Evolutionary conservation across 2,329 filamentous ascomycete species (phyloP), one percentile per base, ranked within the genome.

Genomic region (Diaporthe batatas): DNA sequence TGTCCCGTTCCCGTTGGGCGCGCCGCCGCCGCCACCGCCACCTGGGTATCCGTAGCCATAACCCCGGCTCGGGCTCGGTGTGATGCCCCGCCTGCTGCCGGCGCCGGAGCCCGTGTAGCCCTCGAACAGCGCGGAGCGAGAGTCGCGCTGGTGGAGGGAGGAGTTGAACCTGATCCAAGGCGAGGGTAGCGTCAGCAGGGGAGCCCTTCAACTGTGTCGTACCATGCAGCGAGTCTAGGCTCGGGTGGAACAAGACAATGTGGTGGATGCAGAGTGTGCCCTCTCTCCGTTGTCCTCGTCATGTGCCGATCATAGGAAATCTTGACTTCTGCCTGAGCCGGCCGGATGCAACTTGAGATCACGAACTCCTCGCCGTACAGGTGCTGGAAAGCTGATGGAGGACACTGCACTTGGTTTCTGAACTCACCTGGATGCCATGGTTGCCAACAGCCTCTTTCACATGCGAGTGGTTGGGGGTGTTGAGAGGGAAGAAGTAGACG

Each of bases 91-190:
- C 64, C 82, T 77, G 75, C 84, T 82, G 74, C 83, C 81, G 76
- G 82, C 82, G 74, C 84, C 86, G 79, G 85, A 84, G 77, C 88
- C 88, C 75, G 88, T 90, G 83, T 94, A 95, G 77, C 91, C 91
- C 77, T 93, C 92, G 83, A 95, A 95, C 76, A 95, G 90, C 76
- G 91, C 91, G 80, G 90, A 92, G 79, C 92, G 86, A 79, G 90
- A 88, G 85, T 94, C 87, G 85, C 92, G 89, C 85, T 94, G 92
- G 82, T 94, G 92, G 75, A 94, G 89, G 76, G 88, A 88, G 62
- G 91, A 92, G 78, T 71, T 73, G 47, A 70, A 71, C 73, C 69
- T 70, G 54, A 42, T 54, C 25, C 29, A 36, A 42, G 51, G 36
- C 32, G 47, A 29, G 12, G 55, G 7, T n/a, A 55, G 47, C 6